A percentile compares a stretch with the other conserved stretches of the same genome.
Conservation (phyloP, 108 stramenopile genomes). For the Conticribra guillardii region DNA sequence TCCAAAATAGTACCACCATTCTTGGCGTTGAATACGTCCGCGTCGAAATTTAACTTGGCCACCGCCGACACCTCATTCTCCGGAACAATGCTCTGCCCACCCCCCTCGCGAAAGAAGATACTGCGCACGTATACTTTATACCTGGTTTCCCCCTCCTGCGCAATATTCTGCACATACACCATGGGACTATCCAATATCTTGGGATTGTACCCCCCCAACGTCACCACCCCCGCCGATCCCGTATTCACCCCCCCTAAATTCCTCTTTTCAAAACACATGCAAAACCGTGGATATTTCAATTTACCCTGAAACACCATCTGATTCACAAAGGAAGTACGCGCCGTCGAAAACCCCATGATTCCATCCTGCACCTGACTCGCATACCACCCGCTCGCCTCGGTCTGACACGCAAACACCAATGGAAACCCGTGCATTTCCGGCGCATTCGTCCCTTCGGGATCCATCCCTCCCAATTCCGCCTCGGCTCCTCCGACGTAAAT, state of each 20-base stretch:
- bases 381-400: constrained; percentile 50
- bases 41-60: constrained; percentile 45
- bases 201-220: constrained; percentile 56
- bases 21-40: constrained; percentile 30
- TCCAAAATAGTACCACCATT: constrained; percentile 51
- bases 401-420: constrained; percentile 59
- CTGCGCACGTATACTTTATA: constrained; percentile 51
- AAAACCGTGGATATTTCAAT: constrained; percentile 48
- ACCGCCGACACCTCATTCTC: constrained; percentile 18
- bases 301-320: constrained; percentile 56
- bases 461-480: constrained; percentile 14
- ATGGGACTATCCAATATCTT: constrained; percentile 39
- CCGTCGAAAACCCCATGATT: constrained; percentile 43
- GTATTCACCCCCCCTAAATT: constrained; percentile 17
- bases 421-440: constrained; percentile 45
- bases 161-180: constrained; percentile 53
- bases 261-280: constrained; percentile 46
- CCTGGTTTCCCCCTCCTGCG: constrained; percentile 16
- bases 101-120: constrained; percentile 48
- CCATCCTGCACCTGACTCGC: constrained; percentile 56
- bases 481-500: constrained; percentile 49
- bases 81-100: constrained; percentile 39
- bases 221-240: constrained; percentile 30
- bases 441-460: constrained; percentile 24
- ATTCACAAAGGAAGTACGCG: constrained; percentile 51